phyloP scores from a whole-genome alignment of 345 rosid genomes.

The Acer yangbiense region DNA sequence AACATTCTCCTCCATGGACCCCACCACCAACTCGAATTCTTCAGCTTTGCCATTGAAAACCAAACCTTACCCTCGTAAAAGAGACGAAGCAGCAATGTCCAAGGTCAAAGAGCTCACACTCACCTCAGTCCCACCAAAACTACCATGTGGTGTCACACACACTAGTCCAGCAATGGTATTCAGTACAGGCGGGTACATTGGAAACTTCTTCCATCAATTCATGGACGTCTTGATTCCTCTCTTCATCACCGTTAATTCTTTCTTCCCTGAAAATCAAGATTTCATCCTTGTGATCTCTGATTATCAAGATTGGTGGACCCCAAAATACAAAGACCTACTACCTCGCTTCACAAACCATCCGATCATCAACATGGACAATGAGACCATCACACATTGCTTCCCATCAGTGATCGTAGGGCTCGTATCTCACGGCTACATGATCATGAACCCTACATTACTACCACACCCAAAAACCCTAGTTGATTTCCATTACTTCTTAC shows the following conservation, averaged over 20 bases:
- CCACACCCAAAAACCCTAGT: constrained; percentile 17
- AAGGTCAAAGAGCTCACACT: constrained; percentile 37
- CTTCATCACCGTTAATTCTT: constrained; percentile 36
- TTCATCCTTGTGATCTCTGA: constrained; percentile 24
- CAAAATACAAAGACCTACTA: constrained; percentile 28
- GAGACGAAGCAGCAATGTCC: constrained; percentile 33
- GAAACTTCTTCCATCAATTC: constrained; percentile 47
- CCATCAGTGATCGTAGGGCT: constrained; percentile 35
- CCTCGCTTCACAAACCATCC: constrained; percentile 18
- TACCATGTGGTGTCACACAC: constrained; percentile 33
- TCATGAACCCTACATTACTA: constrained; percentile 25
- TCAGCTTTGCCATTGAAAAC: constrained; percentile 21
- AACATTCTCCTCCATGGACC: constrained; percentile 25
- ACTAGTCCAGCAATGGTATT: constrained; percentile 33
- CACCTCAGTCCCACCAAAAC: constrained; percentile 20
- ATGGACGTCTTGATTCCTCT: constrained; percentile 38
- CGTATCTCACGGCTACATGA: constrained; percentile 35
- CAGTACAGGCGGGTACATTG: constrained; percentile 39
- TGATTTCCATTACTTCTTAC: constrained; percentile 28
- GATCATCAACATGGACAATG: constrained; percentile 21
- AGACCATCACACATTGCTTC: constrained; percentile 34
- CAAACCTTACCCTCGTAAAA: constrained; percentile 45
- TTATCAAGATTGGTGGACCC: constrained; percentile 25
- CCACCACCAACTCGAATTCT: background rate
- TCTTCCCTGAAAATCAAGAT: constrained; percentile 26